A percentile compares a stretch with the other conserved stretches of the same genome.
Conservation (phyloP, 768 basidiomycete species). For the Tephrocybe sp. region DNA sequence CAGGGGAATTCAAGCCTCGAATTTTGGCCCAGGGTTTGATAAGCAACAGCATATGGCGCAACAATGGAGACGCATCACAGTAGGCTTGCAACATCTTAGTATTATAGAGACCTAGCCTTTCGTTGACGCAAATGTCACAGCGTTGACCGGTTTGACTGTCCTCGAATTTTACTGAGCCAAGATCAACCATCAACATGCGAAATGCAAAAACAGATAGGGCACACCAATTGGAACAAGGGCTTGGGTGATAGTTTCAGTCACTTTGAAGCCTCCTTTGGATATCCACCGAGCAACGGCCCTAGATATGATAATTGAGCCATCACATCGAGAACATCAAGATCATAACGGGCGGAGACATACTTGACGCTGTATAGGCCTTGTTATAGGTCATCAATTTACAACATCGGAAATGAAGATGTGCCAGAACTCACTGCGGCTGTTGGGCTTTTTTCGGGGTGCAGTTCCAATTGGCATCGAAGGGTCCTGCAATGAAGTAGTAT, state of each 20-base stretch:
- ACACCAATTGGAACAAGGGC: conserved; percentile 45
- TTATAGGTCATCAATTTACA: background rate
- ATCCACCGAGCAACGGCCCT: conserved; percentile 32
- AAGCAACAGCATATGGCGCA: conserved; percentile 41
- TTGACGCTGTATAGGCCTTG: conserved; percentile 28
- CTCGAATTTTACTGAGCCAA: conserved; percentile 42
- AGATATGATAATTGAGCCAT: background rate
- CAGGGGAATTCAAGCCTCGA: conserved; percentile 47
- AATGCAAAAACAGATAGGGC: background rate
- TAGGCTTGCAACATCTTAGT: conserved; percentile 52
- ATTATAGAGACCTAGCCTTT: conserved; percentile 52
- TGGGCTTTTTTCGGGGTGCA: conserved; percentile 4
- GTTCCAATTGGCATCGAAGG: conserved; percentile 18
- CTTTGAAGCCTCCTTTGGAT: conserved; percentile 30
- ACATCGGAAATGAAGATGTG: background rate
- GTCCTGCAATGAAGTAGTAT: conserved; percentile 21
- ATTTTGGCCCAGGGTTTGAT: conserved; percentile 64
- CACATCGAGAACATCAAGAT: too few species aligned
- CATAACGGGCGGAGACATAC: background rate
- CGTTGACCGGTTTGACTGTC: conserved; percentile 39
- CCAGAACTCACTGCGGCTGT: conserved; percentile 4
- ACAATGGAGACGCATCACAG: conserved; percentile 40
- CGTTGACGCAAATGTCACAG: conserved; percentile 63
- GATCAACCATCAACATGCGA: background rate
- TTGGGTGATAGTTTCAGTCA: conserved; percentile 25